Percentiles rank a stretch among this genome's conserved stretches.
These are phyloP conservation scores for Tolypocladium amazonense DNA, from an alignment of 2,329 filamentous ascomycete species.

Conservation along the genomic window DNA sequence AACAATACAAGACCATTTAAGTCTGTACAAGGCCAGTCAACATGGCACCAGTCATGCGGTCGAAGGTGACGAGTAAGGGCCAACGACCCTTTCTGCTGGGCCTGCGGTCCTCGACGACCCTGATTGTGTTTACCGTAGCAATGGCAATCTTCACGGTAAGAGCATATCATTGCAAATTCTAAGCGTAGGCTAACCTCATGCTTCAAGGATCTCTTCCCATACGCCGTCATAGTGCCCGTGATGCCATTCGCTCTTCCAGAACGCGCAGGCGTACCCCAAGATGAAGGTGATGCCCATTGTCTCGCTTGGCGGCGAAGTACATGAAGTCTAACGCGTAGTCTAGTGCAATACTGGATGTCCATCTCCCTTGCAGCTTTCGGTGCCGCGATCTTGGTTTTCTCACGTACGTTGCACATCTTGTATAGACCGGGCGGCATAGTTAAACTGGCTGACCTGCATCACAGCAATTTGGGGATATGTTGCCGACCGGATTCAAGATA, in stretches of 20 bases:
- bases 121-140: constrained; percentile 20
- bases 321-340: neutral
- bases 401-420: constrained; percentile 13
- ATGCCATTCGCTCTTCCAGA: constrained; percentile 18
- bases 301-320: neutral
- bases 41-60: constrained; percentile 10
- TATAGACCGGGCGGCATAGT: neutral
- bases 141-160: constrained; percentile 24
- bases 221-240: constrained; percentile 22
- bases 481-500: constrained; percentile 21
- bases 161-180: no score
- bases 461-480: constrained; percentile 24
- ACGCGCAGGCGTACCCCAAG: constrained; percentile 13
- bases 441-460: neutral
- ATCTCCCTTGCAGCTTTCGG: constrained; percentile 23
- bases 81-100: constrained; percentile 17
- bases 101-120: constrained; percentile 18
- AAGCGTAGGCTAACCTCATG: neutral
- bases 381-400: constrained; percentile 16
- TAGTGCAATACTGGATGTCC: constrained; percentile 24
- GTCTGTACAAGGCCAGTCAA: neutral
- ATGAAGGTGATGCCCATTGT: constrained; percentile 7
- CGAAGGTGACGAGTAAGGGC: constrained; percentile 3
- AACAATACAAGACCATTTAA: neutral
- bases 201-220: constrained; percentile 22